phyloP scores from a whole-genome alignment of 768 basidiomycete genomes.

The Brasilioporus rufonigricans region DNA sequence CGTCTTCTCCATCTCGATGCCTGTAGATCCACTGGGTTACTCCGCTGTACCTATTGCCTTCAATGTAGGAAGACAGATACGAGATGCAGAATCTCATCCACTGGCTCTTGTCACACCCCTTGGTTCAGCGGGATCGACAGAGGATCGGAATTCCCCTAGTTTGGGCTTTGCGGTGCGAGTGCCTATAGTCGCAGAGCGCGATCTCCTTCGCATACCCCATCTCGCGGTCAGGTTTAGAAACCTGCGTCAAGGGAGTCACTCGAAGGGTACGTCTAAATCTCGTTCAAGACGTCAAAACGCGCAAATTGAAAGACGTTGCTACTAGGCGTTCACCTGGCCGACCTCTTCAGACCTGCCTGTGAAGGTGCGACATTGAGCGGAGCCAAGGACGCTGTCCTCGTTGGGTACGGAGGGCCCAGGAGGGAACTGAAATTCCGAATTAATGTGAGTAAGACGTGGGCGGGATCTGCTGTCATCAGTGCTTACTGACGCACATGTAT shows the following conservation, averaged over 20 bases:
- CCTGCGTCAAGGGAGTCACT: background rate
- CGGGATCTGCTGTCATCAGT: background rate
- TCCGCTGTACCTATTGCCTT: background rate
- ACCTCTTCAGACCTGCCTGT: background rate
- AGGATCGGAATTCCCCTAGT: background rate
- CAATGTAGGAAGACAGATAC: background rate
- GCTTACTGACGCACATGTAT: background rate
- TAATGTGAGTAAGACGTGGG: background rate
- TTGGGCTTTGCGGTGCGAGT: background rate
- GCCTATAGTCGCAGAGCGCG: background rate
- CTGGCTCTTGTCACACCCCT: background rate
- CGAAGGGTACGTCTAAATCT: background rate
- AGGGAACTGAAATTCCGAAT: background rate
- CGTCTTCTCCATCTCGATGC: background rate
- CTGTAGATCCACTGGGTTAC: background rate
- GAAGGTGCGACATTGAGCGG: background rate
- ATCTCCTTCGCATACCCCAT: background rate
- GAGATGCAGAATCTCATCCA: too few relatives aligned
- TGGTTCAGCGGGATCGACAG: background rate
- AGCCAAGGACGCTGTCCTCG: background rate
- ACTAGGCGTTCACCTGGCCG: background rate
- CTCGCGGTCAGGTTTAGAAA: background rate
- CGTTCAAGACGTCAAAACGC: background rate
- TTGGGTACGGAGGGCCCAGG: background rate
- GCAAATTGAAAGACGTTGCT: background rate